Base-by-base conservation (phyloP, 2,329 filamentous ascomycete species). In the Rasamsonia emersonii region DNA sequence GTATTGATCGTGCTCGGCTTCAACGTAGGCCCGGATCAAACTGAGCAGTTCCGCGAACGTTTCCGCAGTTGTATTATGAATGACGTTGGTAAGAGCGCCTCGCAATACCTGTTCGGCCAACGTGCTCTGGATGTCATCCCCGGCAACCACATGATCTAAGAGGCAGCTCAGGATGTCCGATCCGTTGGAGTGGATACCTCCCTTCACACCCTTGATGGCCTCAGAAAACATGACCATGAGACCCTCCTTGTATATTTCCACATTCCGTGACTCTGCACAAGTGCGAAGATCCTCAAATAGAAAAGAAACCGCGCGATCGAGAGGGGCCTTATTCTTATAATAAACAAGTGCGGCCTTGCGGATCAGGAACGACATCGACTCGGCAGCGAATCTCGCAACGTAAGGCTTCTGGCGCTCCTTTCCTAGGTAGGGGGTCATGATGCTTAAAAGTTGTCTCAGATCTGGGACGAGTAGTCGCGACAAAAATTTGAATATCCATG, bases 401-500 rank as follows among this genome's bases (percentile, higher is more conserved):
- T 94, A 88, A 10, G 79, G 75, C 43, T 89, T 91, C 43, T 89
- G 85, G 35, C 76, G 76, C 36, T 79, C 70, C 56, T 82, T 88
- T 41, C 89, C 91, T 18, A 98, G 73, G 32, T 96, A 71, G 3
- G 86, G 81, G 1, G 82, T 74, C 65, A 98, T 77, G 32, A 91
- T 75, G 50, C 85, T 75, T 53, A 86, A 88, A 2, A 93, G 79
- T 28, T 89, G 86, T 40, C 83, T 71, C 41, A 98, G 62, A 51
- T 98, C 84, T 3, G 86, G 81, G 0, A 91, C 82, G 14, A 98
- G 62, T 1, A 96, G 71, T 42, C 85, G 79, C 2, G 86, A 93
- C 4, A 98, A 73, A 52, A 96, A 96, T 55, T 98, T 98, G 73
- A 98, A 95, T 24, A 96, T 69, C 69, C 93, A 98, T 27, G 91